Evolutionary conservation across 2,329 filamentous ascomycete species (phyloP).

Genomic region (Exophiala lecanii-corni): DNA sequence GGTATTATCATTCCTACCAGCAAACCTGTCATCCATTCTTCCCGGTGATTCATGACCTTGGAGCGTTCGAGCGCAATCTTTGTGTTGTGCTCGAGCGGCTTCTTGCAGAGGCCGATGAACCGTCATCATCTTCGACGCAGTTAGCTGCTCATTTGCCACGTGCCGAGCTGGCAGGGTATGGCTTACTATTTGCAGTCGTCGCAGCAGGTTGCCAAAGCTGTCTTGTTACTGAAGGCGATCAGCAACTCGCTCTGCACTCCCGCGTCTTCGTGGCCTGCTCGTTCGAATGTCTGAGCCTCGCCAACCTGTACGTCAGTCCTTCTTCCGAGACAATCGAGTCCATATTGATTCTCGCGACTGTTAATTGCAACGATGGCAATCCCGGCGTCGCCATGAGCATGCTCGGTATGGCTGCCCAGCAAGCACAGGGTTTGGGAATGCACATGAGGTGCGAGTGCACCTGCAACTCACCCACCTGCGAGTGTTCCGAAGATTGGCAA

Average conservation of each 20-base stretch:
- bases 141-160: slow-evolving; percentile 2
- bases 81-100: slow-evolving; percentile 3
- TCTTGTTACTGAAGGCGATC: slow-evolving; percentile 1
- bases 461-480: slow-evolving; percentile 4
- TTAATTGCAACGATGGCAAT: slow-evolving; percentile 8
- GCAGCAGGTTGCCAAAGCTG: slow-evolving; percentile 2
- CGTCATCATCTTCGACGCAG: slow-evolving; percentile 2
- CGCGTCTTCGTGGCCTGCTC: slow-evolving; percentile 8
- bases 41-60: slow-evolving; percentile 1
- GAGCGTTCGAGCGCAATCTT: slow-evolving; percentile 2
- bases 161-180: slow-evolving; percentile 3
- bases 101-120: background rate
- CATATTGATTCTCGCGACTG: slow-evolving; percentile 6
- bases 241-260: slow-evolving; percentile 2
- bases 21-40: slow-evolving; percentile 4
- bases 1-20: slow-evolving; percentile 3
- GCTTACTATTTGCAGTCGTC: slow-evolving; percentile 3
- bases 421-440: slow-evolving; percentile 8
- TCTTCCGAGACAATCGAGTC: slow-evolving; percentile 5
- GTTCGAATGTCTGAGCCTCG: slow-evolving; percentile 4
- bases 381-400: slow-evolving; percentile 7
- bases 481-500: slow-evolving; percentile 1
- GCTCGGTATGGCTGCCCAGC: slow-evolving; percentile 6
- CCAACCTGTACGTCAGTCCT: slow-evolving; percentile 6
- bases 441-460: slow-evolving; percentile 6